Conservation (phyloP, 1,284 basidiomycete genomes). For the Trichosporon coremiiforme region DNA sequence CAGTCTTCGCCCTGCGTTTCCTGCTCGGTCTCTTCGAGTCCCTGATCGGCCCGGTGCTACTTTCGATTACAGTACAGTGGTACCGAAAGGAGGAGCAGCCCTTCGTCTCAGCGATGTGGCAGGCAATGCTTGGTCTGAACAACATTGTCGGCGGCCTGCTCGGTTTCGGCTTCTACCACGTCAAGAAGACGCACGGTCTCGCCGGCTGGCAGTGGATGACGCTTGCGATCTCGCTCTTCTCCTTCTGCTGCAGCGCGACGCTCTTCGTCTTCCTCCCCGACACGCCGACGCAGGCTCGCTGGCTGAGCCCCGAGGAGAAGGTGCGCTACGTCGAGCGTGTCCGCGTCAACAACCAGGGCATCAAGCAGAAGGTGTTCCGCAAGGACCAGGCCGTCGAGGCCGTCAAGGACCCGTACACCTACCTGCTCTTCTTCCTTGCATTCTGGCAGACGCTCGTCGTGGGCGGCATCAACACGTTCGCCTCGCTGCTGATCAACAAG, state of each 20-base stretch:
- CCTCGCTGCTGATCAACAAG: constrained; percentile 34
- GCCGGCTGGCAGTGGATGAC: constrained; percentile 45
- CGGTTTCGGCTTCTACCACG: constrained; percentile 14
- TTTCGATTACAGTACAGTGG: constrained; percentile 40
- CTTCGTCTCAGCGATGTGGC: constrained; percentile 21
- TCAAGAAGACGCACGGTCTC: constrained; percentile 21
- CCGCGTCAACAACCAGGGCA: constrained; percentile 45
- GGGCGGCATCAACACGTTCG: constrained; percentile 42
- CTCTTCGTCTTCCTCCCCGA: constrained; percentile 43
- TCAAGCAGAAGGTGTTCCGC: constrained; percentile 40
- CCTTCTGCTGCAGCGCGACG: constrained; percentile 24
- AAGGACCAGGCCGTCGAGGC: constrained; percentile 39
- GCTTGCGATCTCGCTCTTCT: constrained; percentile 35
- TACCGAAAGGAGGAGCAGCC: constrained; percentile 37
- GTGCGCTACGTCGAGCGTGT: constrained; percentile 44
- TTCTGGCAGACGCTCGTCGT: constrained; percentile 40
- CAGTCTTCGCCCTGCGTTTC: constrained; percentile 53
- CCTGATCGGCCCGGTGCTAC: constrained; percentile 37
- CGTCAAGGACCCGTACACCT: constrained; percentile 39
- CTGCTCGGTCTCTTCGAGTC: constrained; percentile 45
- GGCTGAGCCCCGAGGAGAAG: constrained; percentile 40
- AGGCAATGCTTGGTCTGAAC: constrained; percentile 30
- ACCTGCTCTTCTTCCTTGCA: constrained; percentile 38
- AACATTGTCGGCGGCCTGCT: constrained; percentile 22
- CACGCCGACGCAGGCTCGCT: constrained; percentile 39